Conservation (phyloP, 352 stramenopile species). For the Elongisporangium anandrum region DNA sequence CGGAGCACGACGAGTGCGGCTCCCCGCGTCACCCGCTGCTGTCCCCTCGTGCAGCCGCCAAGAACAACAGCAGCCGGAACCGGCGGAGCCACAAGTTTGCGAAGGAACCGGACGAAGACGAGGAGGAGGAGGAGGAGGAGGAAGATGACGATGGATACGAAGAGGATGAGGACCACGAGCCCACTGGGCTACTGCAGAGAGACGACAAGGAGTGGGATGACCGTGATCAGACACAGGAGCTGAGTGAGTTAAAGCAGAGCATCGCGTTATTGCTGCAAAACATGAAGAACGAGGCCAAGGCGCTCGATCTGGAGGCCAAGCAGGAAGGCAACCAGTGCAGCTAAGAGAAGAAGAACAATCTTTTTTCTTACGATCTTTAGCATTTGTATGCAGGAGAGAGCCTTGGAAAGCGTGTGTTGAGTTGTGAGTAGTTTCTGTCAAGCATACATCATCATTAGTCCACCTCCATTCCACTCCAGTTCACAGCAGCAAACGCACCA, state of each 20-base stretch:
- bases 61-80: slow-evolving; percentile 12
- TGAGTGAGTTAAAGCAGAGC: slow-evolving; percentile 59
- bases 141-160: slow-evolving; percentile 11
- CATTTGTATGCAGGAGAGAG: background rate
- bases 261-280: slow-evolving; percentile 54
- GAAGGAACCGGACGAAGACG: slow-evolving; percentile 19
- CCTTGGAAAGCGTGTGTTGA: background rate
- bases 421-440: background rate
- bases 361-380: background rate
- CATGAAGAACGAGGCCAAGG: slow-evolving; percentile 56
- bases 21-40: slow-evolving; percentile 4
- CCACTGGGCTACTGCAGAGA: slow-evolving; percentile 8
- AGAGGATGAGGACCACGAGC: slow-evolving; percentile 19
- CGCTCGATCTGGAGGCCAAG: slow-evolving; percentile 18
- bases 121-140: slow-evolving; percentile 14
- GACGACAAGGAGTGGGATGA: slow-evolving; percentile 41
- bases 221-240: slow-evolving; percentile 48
- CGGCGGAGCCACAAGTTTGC: slow-evolving; percentile 18
- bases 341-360: background rate
- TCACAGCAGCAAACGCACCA: background rate
- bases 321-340: slow-evolving; percentile 11
- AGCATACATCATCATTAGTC: background rate
- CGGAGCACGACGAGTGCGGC: slow-evolving; percentile 31
- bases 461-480: background rate
- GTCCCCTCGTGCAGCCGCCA: slow-evolving; percentile 18